Evolutionary conservation across 2,329 filamentous ascomycete genomes (phyloP).

Genomic region (Arthroderma sp.): DNA sequence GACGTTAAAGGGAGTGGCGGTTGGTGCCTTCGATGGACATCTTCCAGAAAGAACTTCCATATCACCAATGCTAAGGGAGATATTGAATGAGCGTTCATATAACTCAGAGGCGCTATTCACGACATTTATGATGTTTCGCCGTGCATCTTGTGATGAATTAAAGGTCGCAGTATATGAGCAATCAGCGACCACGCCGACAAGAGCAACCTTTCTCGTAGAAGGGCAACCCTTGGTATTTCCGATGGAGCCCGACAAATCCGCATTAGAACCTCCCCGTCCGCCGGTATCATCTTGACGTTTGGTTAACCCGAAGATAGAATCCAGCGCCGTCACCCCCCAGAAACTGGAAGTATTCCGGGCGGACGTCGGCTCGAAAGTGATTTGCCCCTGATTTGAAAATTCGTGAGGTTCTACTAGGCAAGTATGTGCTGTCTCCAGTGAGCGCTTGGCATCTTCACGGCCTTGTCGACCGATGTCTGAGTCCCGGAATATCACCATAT

Average conservation of each 20-base stretch:
- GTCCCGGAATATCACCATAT: conserved; percentile 85
- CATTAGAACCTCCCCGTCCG: conserved; percentile 49
- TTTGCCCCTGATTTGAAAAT: too few relatives aligned
- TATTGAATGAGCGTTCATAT: conserved; percentile 87
- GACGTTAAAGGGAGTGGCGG: conserved; percentile 71
- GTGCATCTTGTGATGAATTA: conserved; percentile 44
- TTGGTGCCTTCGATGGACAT: conserved; percentile 59
- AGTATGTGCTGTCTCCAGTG: conserved; percentile 14
- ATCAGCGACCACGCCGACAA: conserved; percentile 85
- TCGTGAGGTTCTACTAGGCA: too few relatives aligned
- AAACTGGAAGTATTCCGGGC: conserved; percentile 34
- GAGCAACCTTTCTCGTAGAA: conserved; percentile 74
- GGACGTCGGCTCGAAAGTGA: too few relatives aligned
- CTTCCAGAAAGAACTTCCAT: conserved; percentile 59
- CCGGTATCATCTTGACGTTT: conserved; percentile 54
- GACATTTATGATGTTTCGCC: conserved; percentile 63
- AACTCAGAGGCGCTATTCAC: conserved; percentile 79
- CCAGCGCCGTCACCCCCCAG: conserved; percentile 49
- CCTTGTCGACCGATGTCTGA: conserved; percentile 53
- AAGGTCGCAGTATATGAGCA: conserved; percentile 74
- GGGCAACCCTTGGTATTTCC: conserved; percentile 77
- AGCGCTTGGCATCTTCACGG: conserved; percentile 53
- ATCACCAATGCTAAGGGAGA: conserved; percentile 80
- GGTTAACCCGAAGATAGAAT: conserved; percentile 51
- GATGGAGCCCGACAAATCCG: conserved; percentile 66